phyloP scores from a whole-genome alignment of 805 yeast genomes.

The Scheffersomyces lignosus region DNA sequence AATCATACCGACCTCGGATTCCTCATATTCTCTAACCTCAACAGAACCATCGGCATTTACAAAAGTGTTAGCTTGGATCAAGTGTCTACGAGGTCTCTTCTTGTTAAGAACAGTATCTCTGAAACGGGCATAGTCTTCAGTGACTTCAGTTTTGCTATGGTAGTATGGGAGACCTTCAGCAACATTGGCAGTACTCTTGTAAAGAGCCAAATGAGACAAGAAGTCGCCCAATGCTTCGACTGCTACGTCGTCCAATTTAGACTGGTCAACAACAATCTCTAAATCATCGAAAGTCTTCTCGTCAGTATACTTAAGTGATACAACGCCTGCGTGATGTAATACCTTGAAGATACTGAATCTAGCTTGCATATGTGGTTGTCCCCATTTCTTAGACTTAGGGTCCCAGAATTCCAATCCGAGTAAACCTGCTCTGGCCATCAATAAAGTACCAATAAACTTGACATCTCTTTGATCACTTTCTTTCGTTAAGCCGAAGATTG shows the following conservation, averaged over 20 bases:
- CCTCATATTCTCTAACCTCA: conserved; percentile 70
- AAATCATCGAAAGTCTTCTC: conserved; percentile 57
- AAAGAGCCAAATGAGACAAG: conserved; percentile 70
- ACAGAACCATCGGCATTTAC: conserved; percentile 44
- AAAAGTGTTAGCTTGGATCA: conserved; percentile 77
- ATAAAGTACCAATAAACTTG: conserved; percentile 65
- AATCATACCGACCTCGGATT: conserved; percentile 73
- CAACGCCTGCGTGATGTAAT: conserved; percentile 67
- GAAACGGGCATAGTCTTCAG: conserved; percentile 59
- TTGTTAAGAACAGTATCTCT: conserved; percentile 68
- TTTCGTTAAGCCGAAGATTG: conserved; percentile 67
- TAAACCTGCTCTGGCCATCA: conserved; percentile 88
- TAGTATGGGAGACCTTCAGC: conserved; percentile 64
- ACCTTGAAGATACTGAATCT: conserved; percentile 81
- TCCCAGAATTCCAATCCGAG: conserved; percentile 86
- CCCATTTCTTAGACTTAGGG: conserved; percentile 81
- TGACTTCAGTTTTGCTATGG: conserved; percentile 65
- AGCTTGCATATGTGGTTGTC: conserved; percentile 95
- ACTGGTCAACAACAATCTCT: conserved; percentile 55
- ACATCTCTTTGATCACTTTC: conserved; percentile 62
- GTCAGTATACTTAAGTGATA: conserved; percentile 49
- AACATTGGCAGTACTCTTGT: conserved; percentile 75
- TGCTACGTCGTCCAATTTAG: conserved; percentile 67
- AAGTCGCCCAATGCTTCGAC: conserved; percentile 72
- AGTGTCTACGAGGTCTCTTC: conserved; percentile 81